These are phyloP conservation scores for Euphorbia lathyris DNA, from an alignment of 345 rosid species.

Conservation along the genomic window DNA sequence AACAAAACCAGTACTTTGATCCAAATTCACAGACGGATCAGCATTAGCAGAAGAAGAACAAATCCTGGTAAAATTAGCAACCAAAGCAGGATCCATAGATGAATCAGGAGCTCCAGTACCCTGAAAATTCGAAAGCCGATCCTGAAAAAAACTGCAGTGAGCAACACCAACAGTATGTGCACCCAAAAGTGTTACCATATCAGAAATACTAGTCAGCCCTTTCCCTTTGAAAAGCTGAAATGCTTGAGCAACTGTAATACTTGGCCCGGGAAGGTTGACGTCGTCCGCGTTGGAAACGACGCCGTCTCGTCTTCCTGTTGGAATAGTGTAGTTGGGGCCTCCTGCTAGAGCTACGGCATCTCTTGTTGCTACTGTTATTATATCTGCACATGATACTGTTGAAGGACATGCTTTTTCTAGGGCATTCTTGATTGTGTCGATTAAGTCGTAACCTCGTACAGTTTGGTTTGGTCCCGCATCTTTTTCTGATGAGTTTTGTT, in stretches of 20 bases:
- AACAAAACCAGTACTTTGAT: constrained; percentile 45
- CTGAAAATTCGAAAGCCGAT: constrained; percentile 43
- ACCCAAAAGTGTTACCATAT: constrained; percentile 74
- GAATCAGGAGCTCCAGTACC: constrained; percentile 49
- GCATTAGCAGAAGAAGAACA: constrained; percentile 24
- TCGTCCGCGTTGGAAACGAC: constrained; percentile 36
- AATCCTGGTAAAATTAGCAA: constrained; percentile 32
- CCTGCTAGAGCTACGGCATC: constrained; percentile 55
- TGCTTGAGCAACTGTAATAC: constrained; percentile 37
- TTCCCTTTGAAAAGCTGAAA: constrained; percentile 35
- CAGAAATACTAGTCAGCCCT: constrained; percentile 42
- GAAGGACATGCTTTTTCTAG: constrained; percentile 56
- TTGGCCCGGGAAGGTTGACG: constrained; percentile 65
- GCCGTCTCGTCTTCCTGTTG: constrained; percentile 67
- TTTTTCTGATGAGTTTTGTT: constrained; percentile 46
- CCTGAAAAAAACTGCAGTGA: constrained; percentile 56
- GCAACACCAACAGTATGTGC: constrained; percentile 73
- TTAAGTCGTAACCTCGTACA: constrained; percentile 55
- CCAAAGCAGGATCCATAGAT: constrained; percentile 46
- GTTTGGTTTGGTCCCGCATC: constrained; percentile 62
- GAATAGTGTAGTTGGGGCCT: constrained; percentile 47
- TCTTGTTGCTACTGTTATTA: constrained; percentile 55
- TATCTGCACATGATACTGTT: constrained; percentile 73
- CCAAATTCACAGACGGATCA: constrained; percentile 58
- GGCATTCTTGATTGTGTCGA: constrained; percentile 53